Percentiles rank a stretch among this genome's conserved stretches.
Evolutionary conservation across 768 basidiomycete genomes (phyloP).

Genomic region (Termitomyces sp.): DNA sequence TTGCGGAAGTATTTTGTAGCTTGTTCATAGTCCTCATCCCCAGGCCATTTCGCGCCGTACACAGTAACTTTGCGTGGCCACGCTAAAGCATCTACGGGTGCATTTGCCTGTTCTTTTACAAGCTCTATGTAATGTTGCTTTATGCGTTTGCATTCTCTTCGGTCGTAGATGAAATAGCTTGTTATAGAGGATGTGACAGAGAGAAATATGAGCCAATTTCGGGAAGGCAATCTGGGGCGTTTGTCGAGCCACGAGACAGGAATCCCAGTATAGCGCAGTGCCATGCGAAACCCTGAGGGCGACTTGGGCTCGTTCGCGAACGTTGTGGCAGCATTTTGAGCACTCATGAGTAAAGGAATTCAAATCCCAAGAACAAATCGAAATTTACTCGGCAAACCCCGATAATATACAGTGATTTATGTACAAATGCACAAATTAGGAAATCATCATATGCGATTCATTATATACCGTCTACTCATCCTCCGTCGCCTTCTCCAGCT

Average conservation of each 20-base stretch:
- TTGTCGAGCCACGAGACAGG: conserved; percentile 78
- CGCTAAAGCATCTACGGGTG: conserved; percentile 57
- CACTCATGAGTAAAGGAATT: conserved; percentile 17
- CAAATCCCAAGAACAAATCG: not conserved
- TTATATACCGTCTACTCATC: conserved; percentile 20
- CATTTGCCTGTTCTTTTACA: conserved; percentile 73
- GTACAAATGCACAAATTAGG: not conserved
- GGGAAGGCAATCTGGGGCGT: conserved; percentile 80
- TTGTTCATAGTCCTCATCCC: conserved; percentile 87
- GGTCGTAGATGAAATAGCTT: conserved; percentile 83
- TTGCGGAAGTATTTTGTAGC: conserved; percentile 87
- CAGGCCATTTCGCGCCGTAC: conserved; percentile 88
- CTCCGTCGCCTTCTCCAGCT: conserved; percentile 54
- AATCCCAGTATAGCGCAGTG: conserved; percentile 64
- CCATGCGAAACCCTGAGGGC: conserved; percentile 51
- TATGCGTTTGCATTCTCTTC: conserved; percentile 71
- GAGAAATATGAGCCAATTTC: conserved; percentile 94
- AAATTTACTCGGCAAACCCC: conserved; percentile 14
- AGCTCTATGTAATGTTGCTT: conserved; percentile 72
- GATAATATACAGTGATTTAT: not conserved
- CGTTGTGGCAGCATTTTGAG: conserved; percentile 14
- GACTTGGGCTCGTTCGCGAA: conserved; percentile 14
- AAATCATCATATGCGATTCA: not conserved
- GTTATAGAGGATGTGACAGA: conserved; percentile 63
- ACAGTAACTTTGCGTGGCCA: conserved; percentile 77